Evolutionary conservation across 192 early-diverging fungal genomes (phyloP).

Genomic region (Phlyctochytrium planicorne): DNA sequence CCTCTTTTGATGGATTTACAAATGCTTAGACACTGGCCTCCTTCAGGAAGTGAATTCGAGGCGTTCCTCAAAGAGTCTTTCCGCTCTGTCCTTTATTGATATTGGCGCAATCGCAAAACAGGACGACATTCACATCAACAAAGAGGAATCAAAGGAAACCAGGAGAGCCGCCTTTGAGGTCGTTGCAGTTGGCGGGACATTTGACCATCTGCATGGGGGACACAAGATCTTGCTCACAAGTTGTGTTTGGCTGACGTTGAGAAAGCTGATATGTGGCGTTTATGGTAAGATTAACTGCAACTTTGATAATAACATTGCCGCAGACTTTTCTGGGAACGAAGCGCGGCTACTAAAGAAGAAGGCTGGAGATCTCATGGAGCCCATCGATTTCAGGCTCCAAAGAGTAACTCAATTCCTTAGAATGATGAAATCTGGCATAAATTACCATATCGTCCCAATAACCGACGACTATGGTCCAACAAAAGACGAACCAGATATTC

Average conservation of each 20-base stretch:
- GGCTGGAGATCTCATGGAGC: constrained; percentile 64
- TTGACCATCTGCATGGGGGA: constrained; percentile 94
- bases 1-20: no score
- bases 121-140: no score
- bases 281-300: constrained; percentile 52
- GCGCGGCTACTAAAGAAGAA: constrained; percentile 74
- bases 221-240: constrained; percentile 92
- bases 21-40: no score
- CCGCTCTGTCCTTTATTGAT: no score
- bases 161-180: no score
- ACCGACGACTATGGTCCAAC: constrained; percentile 88
- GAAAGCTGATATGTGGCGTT: constrained; percentile 69
- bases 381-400: constrained; percentile 59
- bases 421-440: constrained; percentile 44
- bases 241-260: constrained; percentile 66
- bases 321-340: constrained; percentile 10
- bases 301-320: not conserved
- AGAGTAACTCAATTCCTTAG: constrained; percentile 63
- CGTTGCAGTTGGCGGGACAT: constrained; percentile 90
- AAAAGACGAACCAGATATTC: constrained; percentile 64
- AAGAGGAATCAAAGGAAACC: no score
- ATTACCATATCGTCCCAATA: constrained; percentile 65
- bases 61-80: no score
- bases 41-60: no score
- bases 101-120: no score